These are phyloP conservation scores for Hygrocybe coccinea DNA, from an alignment of 768 basidiomycete genomes.

Conservation along the genomic window DNA sequence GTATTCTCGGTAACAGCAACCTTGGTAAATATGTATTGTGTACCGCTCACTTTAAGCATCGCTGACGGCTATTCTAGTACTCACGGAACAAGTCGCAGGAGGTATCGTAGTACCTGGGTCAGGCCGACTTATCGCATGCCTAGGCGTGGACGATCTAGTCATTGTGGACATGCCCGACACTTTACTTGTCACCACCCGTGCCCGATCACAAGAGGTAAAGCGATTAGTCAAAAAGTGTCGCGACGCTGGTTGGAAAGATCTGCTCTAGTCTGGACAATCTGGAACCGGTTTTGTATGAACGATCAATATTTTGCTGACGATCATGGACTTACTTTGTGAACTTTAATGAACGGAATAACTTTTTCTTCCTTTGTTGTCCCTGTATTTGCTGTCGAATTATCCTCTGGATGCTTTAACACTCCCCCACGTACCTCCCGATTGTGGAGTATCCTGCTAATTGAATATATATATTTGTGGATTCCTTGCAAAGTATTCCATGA, in stretches of 20 bases:
- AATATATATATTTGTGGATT: no score
- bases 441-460: no score
- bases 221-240: slow-evolving; percentile 76
- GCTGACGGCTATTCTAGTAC: slow-evolving; percentile 41
- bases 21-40: slow-evolving; percentile 49
- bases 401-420: no score
- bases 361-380: no score
- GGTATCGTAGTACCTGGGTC: slow-evolving; percentile 89
- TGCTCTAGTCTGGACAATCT: slow-evolving; percentile 34
- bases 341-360: no score
- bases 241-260: slow-evolving; percentile 70
- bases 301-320: no score
- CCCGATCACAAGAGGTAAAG: slow-evolving; percentile 86
- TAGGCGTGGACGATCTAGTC: slow-evolving; percentile 85
- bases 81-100: slow-evolving; percentile 87
- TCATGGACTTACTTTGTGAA: no score
- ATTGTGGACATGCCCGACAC: slow-evolving; percentile 92
- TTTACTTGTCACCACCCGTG: slow-evolving; percentile 80
- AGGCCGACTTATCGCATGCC: slow-evolving; percentile 73
- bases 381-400: no score
- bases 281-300: no score
- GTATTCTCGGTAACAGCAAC: slow-evolving; percentile 70
- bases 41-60: slow-evolving; percentile 6
- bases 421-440: no score
- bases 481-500: no score